Evolutionary conservation across 177 flowering plant species (phyloP), one percentile per base, ranked within the genome.

Genomic region (Vitis hybrid): DNA sequence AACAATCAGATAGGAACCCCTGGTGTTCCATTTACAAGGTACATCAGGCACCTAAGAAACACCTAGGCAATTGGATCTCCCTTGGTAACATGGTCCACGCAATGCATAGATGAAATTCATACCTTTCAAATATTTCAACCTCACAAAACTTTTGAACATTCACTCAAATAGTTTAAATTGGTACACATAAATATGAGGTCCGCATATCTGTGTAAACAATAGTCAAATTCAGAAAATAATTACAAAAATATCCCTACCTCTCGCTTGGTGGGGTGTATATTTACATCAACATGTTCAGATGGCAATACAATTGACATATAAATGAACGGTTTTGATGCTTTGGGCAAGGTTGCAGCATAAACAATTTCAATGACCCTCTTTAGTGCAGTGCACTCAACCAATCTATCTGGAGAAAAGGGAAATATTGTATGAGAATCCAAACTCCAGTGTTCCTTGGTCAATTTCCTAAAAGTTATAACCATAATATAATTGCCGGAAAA

Each of bases 281-380:
- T 96, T 64, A 96, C 92, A 83, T 93, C 98, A 78, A 96, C 89
- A 80, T 96, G 95, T 78, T 96, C 97, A 65, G 89, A 75, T 17
- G 99, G 99, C 80, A 96, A 77, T 23, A 78, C 71, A 68, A 96
- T 87, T 77, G 98, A 89, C 94, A 96, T 93, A 69, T 93, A 96
- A 50, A 96, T 77, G 77, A 91, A 96, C 62, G 99, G 98, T 64
- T 96, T 96, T 57, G 97, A 90, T 69, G 99, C 99, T 80, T 89
- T 93, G 4, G 99, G 99, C 68, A 91, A 80, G 19, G 97, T 92
- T 77, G 97, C 97, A 73, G 99, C 83, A 84, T 96, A 96, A 67
- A 92, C 95, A 82, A 93, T 82, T 83, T 96, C 98, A 72, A 96
- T 85, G 56, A 97, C 92, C 78, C 98, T 85, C 80, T 96, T 93